These are phyloP conservation scores for Acrodontium crateriforme DNA, from an alignment of 2,329 filamentous ascomycete genomes.

Conservation along the genomic window DNA sequence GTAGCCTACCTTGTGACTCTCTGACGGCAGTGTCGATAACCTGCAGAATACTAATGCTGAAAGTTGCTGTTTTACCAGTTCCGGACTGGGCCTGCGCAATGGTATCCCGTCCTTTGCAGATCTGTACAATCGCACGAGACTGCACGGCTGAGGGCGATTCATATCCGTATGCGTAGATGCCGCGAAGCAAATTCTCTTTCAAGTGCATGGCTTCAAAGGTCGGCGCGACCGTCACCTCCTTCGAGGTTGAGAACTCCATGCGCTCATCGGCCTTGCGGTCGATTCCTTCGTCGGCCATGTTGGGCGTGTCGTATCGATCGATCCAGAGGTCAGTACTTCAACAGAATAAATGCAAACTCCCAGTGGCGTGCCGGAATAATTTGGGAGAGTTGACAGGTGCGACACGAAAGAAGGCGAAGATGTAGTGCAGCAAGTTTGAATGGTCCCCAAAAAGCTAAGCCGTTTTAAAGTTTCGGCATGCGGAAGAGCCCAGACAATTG, in stretches of 20 bases:
- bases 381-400: too few species aligned
- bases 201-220: conserved; percentile 83
- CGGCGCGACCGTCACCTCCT: conserved; percentile 89
- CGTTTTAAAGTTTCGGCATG: too few species aligned
- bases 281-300: conserved; percentile 74
- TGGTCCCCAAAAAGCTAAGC: too few species aligned
- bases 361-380: too few species aligned
- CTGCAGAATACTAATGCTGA: conserved; percentile 98
- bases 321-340: background rate
- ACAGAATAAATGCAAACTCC: too few species aligned
- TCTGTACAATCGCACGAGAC: conserved; percentile 93
- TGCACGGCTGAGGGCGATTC: conserved; percentile 96
- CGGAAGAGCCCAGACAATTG: too few species aligned
- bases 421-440: too few species aligned
- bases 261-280: conserved; percentile 89
- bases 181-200: conserved; percentile 87
- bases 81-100: conserved; percentile 97
- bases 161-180: conserved; percentile 97
- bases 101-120: conserved; percentile 97
- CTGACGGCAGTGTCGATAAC: conserved; percentile 93
- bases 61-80: conserved; percentile 98
- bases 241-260: conserved; percentile 97
- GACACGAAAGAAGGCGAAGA: too few species aligned
- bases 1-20: conserved; percentile 92
- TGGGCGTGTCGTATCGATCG: conserved; percentile 21